Conservation (phyloP, 2,329 filamentous ascomycete genomes). For the Arthrobotrys pseudoclavata region DNA sequence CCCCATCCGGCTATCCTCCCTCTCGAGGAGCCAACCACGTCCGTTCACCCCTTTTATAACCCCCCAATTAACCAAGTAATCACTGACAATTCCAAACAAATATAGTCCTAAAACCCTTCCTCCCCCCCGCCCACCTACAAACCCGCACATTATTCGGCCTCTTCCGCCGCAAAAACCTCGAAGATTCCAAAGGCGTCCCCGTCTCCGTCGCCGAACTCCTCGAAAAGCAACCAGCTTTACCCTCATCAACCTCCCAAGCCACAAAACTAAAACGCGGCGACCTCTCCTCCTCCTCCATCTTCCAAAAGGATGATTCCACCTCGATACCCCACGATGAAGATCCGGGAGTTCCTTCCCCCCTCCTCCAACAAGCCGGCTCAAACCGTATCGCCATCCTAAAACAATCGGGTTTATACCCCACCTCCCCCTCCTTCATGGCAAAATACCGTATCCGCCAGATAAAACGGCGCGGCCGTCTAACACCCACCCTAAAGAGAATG, state of each 20-base stretch:
- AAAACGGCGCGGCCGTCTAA: conserved; percentile 76
- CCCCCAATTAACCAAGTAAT: not conserved
- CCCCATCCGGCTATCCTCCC: conserved; percentile 48
- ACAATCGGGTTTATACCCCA: conserved; percentile 69
- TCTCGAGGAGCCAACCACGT: conserved; percentile 56
- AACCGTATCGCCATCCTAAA: conserved; percentile 70
- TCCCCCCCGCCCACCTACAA: conserved; percentile 22
- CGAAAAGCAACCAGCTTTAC: conserved; percentile 51
- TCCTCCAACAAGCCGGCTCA: conserved; percentile 24
- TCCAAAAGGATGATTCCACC: conserved; percentile 63
- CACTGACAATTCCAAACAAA: conserved; percentile 5
- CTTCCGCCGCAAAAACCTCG: conserved; percentile 51
- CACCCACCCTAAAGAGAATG: conserved; percentile 76
- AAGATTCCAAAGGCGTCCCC: conserved; percentile 48
- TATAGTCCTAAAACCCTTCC: conserved; percentile 41
- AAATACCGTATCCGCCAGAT: conserved; percentile 86
- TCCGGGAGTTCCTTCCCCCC: conserved; percentile 13
- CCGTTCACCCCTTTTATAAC: not conserved
- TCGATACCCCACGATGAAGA: not conserved
- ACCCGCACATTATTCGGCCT: conserved; percentile 44
- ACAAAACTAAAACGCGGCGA: conserved; percentile 65
- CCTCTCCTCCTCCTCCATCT: conserved; percentile 70
- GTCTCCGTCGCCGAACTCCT: conserved; percentile 67
- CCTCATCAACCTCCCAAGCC: not conserved
- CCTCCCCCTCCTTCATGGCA: conserved; percentile 77